Conservation (phyloP, 2,329 filamentous ascomycete species). For the Talaromyces amestolkiae region DNA sequence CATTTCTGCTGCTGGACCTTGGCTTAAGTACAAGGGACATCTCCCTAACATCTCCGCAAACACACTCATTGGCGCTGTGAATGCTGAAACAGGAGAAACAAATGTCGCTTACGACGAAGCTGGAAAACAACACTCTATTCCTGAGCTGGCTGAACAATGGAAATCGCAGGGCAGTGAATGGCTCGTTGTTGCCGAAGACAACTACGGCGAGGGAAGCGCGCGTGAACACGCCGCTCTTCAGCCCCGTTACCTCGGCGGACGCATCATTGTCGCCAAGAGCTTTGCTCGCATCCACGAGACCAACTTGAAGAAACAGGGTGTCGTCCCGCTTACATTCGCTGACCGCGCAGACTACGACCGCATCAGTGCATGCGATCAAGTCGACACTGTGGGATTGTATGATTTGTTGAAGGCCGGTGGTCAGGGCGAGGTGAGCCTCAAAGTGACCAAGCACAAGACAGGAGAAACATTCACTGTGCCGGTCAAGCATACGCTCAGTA, state of each 20-base stretch:
- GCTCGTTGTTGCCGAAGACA: constrained; percentile 96
- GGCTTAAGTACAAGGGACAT: constrained; percentile 99
- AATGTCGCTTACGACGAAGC: constrained; percentile 88
- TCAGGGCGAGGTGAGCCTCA: constrained; percentile 72
- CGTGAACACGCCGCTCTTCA: constrained; percentile 24
- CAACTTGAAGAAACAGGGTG: constrained; percentile 95
- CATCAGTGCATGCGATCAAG: constrained; percentile 78
- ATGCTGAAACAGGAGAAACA: constrained; percentile 87
- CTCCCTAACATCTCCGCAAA: constrained; percentile 97
- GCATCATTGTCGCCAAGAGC: constrained; percentile 78
- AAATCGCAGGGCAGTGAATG: constrained; percentile 71
- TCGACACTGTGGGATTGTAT: constrained; percentile 77
- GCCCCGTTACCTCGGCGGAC: constrained; percentile 82
- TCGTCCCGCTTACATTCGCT: constrained; percentile 88
- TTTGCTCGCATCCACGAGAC: constrained; percentile 95
- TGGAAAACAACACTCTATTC: constrained; percentile 72
- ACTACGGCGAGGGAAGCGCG: constrained; percentile 76
- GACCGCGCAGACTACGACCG: constrained; percentile 84
- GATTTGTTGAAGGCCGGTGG: constrained; percentile 77
- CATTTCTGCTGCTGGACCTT: constrained; percentile 93
- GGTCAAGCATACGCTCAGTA: constrained; percentile 82
- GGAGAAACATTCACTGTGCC: constrained; percentile 68
- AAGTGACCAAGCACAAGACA: constrained; percentile 58
- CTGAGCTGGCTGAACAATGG: constrained; percentile 82
- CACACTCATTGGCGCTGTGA: constrained; percentile 92